A percentile compares a stretch with the other conserved stretches of the same genome.
Evolutionary conservation across 768 basidiomycete genomes (phyloP).

Genomic region (Macrolepiota dolichaula): DNA sequence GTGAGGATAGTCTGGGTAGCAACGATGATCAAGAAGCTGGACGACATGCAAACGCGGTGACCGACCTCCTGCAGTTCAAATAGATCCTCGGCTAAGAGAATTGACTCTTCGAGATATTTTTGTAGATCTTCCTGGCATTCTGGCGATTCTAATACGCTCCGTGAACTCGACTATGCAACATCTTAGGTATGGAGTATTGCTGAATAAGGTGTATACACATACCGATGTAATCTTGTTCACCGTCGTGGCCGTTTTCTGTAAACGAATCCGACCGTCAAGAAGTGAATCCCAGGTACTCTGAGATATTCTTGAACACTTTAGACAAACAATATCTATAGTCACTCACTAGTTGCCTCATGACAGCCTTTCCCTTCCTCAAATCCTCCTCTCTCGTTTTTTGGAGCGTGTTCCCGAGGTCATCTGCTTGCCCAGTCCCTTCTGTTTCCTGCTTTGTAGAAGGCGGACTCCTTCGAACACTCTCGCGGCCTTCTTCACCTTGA

Average conservation of each 20-base stretch:
- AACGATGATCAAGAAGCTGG: background rate
- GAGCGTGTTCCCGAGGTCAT: slow-evolving; percentile 51
- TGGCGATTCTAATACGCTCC: slow-evolving; percentile 31
- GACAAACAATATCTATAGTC: background rate
- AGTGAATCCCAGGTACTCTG: slow-evolving; percentile 85
- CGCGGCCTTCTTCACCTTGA: slow-evolving; percentile 13
- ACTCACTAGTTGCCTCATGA: slow-evolving; percentile 80
- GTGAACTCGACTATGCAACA: slow-evolving; percentile 28
- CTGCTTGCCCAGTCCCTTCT: slow-evolving; percentile 17
- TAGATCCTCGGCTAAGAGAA: slow-evolving; percentile 61
- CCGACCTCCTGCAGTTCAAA: slow-evolving; percentile 65
- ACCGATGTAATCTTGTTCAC: slow-evolving; percentile 68
- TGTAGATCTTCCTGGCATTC: slow-evolving; percentile 43
- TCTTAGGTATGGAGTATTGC: slow-evolving; percentile 4
- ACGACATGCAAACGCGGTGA: background rate
- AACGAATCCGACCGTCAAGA: slow-evolving; percentile 85
- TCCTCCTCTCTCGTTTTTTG: slow-evolving; percentile 65
- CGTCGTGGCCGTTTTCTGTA: slow-evolving; percentile 75
- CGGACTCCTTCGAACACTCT: background rate
- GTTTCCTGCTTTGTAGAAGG: slow-evolving; percentile 7
- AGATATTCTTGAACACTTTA: background rate
- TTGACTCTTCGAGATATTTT: slow-evolving; percentile 58
- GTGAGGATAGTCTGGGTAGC: slow-evolving; percentile 39
- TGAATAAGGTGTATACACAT: slow-evolving; percentile 22
- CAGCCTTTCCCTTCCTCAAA: slow-evolving; percentile 77